Conservation (phyloP, 257 asterid species). For the Solanum virginianum region DNA sequence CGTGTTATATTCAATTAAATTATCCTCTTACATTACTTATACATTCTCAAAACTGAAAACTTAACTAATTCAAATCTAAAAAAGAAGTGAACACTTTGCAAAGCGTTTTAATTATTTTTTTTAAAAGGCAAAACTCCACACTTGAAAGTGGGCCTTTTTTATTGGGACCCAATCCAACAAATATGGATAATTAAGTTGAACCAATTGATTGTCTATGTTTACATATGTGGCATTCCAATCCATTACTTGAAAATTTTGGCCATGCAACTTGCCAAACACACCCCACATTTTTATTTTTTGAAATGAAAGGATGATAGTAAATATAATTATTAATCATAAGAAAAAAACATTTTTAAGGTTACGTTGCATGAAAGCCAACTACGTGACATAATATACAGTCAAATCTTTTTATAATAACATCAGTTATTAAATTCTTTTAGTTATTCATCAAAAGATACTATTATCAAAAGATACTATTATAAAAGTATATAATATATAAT, state of each 20-base stretch:
- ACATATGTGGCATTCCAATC: slow-evolving; percentile 18
- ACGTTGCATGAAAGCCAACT: slow-evolving; percentile 7
- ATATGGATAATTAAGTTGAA: background rate
- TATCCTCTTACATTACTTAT: no score
- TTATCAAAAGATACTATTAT: no score
- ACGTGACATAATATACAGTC: background rate
- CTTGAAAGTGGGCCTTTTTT: background rate
- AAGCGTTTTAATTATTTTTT: background rate
- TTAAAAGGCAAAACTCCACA: background rate
- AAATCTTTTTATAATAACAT: background rate
- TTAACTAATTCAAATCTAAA: background rate
- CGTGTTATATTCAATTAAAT: no score
- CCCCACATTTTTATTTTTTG: background rate
- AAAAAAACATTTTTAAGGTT: background rate
- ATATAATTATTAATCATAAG: background rate
- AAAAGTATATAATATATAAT: no score
- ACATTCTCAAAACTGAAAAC: background rate
- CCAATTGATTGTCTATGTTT: background rate
- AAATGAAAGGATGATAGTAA: background rate
- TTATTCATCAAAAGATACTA: no score
- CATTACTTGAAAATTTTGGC: background rate
- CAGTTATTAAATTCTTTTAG: no score
- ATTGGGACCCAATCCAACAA: background rate
- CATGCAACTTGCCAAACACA: background rate
- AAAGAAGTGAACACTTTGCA: background rate